Conservation (phyloP, 768 basidiomycete genomes). For the Podaxis pistillaris region DNA sequence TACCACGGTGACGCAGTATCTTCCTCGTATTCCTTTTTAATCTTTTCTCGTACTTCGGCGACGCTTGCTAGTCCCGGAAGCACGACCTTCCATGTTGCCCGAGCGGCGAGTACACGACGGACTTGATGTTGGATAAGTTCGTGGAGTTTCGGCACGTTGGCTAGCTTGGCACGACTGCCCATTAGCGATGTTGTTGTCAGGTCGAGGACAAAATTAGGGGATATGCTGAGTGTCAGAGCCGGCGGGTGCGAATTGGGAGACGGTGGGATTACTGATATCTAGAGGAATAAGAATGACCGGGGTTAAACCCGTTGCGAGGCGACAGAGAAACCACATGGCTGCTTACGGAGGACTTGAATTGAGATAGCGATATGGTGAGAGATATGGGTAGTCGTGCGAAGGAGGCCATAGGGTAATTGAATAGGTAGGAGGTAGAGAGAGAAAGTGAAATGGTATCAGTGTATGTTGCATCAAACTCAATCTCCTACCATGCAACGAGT, state of each 20-base stretch:
- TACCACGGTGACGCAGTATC: conserved; percentile 20
- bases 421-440: conserved; percentile 77
- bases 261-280: conserved; percentile 70
- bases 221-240: conserved; percentile 67
- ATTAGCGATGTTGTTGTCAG: conserved; percentile 88
- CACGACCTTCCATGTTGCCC: conserved; percentile 64
- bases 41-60: conserved; percentile 30
- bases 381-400: conserved; percentile 84
- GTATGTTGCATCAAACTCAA: conserved; percentile 83
- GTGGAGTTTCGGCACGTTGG: conserved; percentile 95
- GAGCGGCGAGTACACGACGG: conserved; percentile 55
- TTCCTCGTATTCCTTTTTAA: conserved; percentile 32
- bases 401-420: conserved; percentile 80
- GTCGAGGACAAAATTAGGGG: conserved; percentile 84
- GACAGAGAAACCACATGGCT: neutral
- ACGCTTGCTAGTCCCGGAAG: conserved; percentile 60
- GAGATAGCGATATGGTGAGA: conserved; percentile 72
- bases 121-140: conserved; percentile 90
- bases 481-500: conserved; percentile 46
- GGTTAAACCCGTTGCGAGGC: conserved; percentile 12
- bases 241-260: conserved; percentile 50
- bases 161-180: conserved; percentile 95
- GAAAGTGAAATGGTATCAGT: conserved; percentile 82
- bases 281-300: neutral
- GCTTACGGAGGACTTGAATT: conserved; percentile 68